Percentiles rank a stretch among this genome's conserved stretches.
Evolutionary conservation across 1,139 yeast species (phyloP).

Genomic region (Candida smagusa): DNA sequence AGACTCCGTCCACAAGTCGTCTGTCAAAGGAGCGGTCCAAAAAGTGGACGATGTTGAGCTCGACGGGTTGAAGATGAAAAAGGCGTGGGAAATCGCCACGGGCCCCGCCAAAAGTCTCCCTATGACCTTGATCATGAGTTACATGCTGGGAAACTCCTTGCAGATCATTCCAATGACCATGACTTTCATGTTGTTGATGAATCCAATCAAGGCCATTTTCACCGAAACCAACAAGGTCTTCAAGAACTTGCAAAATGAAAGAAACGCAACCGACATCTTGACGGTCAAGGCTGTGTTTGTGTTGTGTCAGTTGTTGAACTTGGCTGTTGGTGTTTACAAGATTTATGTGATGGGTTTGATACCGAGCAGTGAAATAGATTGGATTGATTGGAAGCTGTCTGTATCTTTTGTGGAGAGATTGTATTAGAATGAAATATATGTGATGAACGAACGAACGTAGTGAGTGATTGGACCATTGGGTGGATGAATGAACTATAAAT

Average conservation of each 20-base stretch:
- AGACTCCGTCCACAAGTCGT: conserved; percentile 6
- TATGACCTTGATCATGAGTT: conserved; percentile 86
- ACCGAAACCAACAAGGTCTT: conserved; percentile 49
- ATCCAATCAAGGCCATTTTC: conserved; percentile 72
- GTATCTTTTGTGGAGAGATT: conserved; percentile 30
- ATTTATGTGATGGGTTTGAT: conserved; percentile 84
- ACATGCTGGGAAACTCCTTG: conserved; percentile 88
- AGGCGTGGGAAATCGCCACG: conserved; percentile 85
- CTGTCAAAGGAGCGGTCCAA: conserved; percentile 3
- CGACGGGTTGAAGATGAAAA: conserved; percentile 48
- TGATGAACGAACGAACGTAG: too few relatives aligned
- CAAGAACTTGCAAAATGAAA: conserved; percentile 31
- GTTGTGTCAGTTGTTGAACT: conserved; percentile 58
- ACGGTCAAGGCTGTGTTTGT: conserved; percentile 40
- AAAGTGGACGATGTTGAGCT: conserved; percentile 16
- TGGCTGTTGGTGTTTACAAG: conserved; percentile 82
- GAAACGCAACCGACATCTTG: conserved; percentile 40
- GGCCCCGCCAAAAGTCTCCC: conserved; percentile 86
- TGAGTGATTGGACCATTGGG: too few relatives aligned
- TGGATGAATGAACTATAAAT: too few relatives aligned
- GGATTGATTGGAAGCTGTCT: conserved; percentile 78
- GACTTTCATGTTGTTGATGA: conserved; percentile 79
- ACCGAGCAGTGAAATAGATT: conserved; percentile 84
- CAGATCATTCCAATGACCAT: conserved; percentile 90
- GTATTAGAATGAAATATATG: not conserved